Evolutionary conservation across 2,329 filamentous ascomycete species (phyloP), one percentile per base, ranked within the genome.

Genomic region (Monilinia laxa): DNA sequence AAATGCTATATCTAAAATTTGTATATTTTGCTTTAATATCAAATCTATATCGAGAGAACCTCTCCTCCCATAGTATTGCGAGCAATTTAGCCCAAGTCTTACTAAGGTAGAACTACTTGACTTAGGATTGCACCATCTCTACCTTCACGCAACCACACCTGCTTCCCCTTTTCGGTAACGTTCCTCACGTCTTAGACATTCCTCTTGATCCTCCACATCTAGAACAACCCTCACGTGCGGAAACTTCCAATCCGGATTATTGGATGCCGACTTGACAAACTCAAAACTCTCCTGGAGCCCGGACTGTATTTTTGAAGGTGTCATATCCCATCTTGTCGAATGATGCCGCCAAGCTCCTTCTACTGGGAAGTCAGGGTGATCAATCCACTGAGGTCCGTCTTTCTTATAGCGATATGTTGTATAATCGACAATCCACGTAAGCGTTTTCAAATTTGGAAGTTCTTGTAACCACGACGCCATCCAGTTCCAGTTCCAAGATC

Each of bases 361-460:
- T 23, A 60, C 49, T 12, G 57, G 25, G 14, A 60, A 60, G 10
- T 49, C 28, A 11, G 28, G 57, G 45, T 60, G 57, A 35, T 60
- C 57, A 35, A 60, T 18, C 42, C 42, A 60, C 45, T 20, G 28
- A 51, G 57, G 57, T 18, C 57, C 57, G 3, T 49, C 25, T 23
- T 14, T 18, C 12, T 20, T 59, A 35, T 59, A 49, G 16, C 57
- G 57, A 59, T 59, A 59, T 49, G 42, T 35, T 2, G 14, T 35
- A 59, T 59, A 59, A 35, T 59, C 57, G 25, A 59, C 42, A 18
- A 49, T 20, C 28, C n/a, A 35, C 1, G 57, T 59, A 14, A 59
- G 47, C 4, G 42, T 49, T 45, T 51, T 38, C 10, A 60, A 16
- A 18, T 38, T 23, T 10, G 42, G 28, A 20, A 60, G 35, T 23